Percentiles rank a stretch among this genome's conserved stretches.
phyloP scores from a whole-genome alignment of 2,329 filamentous ascomycete genomes.

The Lasiodiplodia gonubiensis region DNA sequence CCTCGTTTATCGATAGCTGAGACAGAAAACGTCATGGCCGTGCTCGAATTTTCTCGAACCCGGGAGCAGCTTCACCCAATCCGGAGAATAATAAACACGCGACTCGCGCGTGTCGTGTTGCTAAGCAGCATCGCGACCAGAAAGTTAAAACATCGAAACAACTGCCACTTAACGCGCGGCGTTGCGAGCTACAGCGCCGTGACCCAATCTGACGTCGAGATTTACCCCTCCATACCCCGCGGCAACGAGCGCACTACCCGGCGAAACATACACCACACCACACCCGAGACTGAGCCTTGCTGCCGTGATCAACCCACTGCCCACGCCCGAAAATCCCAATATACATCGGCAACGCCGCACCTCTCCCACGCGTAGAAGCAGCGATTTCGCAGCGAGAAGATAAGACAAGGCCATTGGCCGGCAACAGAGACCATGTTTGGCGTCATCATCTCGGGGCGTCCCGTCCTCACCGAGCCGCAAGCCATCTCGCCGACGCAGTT shows the following conservation, averaged over 20 bases:
- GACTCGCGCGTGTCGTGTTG: background rate
- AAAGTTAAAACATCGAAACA: background rate
- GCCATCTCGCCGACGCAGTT: conserved; percentile 65
- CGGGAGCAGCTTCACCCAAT: conserved; percentile 25
- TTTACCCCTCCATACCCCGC: conserved; percentile 10
- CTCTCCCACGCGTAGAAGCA: background rate
- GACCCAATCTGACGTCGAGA: conserved; percentile 5
- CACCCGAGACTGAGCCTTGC: background rate
- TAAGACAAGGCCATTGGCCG: background rate
- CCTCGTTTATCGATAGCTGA: conserved; percentile 16
- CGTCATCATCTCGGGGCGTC: conserved; percentile 65
- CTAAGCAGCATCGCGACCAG: background rate
- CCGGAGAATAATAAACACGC: conserved; percentile 22
- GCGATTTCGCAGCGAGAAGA: background rate
- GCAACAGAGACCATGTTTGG: conserved; percentile 59
- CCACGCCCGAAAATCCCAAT: background rate
- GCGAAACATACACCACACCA: background rate
- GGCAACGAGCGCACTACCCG: background rate
- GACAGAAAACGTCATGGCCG: conserved; percentile 18
- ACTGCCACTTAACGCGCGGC: background rate
- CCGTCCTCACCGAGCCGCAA: conserved; percentile 63
- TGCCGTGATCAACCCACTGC: background rate
- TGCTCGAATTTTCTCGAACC: conserved; percentile 26
- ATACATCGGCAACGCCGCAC: background rate
- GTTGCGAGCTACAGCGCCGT: background rate